phyloP scores from a whole-genome alignment of 2,329 filamentous ascomycete genomes.

The Aureobasidium namibiae region DNA sequence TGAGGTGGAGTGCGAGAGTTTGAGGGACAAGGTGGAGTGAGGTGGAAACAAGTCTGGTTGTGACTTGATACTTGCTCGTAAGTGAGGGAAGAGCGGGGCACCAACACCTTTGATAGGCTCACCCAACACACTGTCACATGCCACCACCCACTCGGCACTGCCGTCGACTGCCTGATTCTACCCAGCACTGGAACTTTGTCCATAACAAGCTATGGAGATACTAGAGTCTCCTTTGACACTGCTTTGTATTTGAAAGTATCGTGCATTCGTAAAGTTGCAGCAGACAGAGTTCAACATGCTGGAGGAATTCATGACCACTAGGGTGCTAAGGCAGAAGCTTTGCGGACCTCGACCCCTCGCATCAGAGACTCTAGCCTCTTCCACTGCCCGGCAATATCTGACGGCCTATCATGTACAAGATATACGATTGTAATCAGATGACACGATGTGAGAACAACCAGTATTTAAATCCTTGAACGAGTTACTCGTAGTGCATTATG shows the following conservation, averaged over 20 bases:
- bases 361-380: neutral
- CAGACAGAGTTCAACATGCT: neutral
- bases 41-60: neutral
- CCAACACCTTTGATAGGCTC: neutral
- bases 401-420: too few species aligned
- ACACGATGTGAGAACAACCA: neutral
- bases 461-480: neutral
- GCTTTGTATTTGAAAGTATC: neutral
- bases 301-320: neutral
- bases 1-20: neutral
- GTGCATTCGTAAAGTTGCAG: neutral
- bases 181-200: too few species aligned
- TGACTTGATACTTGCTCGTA: neutral
- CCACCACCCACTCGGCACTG: neutral
- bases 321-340: constrained; percentile 2
- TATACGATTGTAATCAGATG: too few species aligned
- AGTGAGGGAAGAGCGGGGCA: constrained; percentile 1
- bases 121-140: neutral
- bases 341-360: neutral
- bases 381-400: neutral
- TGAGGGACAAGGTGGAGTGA: neutral
- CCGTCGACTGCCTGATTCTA: too few species aligned
- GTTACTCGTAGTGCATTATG: neutral
- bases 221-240: too few species aligned
- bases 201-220: too few species aligned